phyloP scores from a whole-genome alignment of 805 yeast genomes.

The Starmerella apis region DNA sequence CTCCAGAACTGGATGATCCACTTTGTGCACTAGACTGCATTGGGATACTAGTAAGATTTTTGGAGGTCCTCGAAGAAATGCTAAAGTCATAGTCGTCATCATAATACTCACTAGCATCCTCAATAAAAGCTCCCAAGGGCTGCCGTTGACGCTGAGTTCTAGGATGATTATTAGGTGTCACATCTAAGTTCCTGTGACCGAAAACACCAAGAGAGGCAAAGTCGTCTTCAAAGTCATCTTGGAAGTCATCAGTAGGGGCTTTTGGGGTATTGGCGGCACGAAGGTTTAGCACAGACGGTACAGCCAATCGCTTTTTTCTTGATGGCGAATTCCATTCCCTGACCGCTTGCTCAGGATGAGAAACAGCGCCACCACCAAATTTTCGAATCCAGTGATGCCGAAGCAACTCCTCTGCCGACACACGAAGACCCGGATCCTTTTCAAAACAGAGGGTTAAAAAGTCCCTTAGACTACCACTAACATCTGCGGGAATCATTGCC shows the following conservation, averaged over 20 bases:
- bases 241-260: not conserved
- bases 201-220: conserved; percentile 22
- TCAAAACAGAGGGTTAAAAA: conserved; percentile 61
- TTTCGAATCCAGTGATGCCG: conserved; percentile 51
- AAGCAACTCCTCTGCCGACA: conserved; percentile 45
- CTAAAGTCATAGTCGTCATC: conserved; percentile 28
- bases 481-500: conserved; percentile 40
- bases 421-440: conserved; percentile 52
- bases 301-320: conserved; percentile 19
- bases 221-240: conserved; percentile 17
- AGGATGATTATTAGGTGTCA: not conserved
- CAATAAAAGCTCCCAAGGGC: conserved; percentile 38
- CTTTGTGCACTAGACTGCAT: not conserved
- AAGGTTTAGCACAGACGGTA: conserved; percentile 22
- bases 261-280: not conserved
- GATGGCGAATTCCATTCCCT: conserved; percentile 27
- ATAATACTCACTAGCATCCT: conserved; percentile 28
- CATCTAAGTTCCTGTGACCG: not conserved
- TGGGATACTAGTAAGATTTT: not conserved
- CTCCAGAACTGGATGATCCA: conserved; percentile 24
- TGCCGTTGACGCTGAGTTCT: conserved; percentile 29
- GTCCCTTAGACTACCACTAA: conserved; percentile 39
- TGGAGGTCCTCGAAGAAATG: conserved; percentile 18
- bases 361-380: conserved; percentile 14
- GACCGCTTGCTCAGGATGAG: conserved; percentile 29